Evolutionary conservation across 768 basidiomycete species (phyloP), one percentile per base, ranked within the genome.

Genomic region (Amanita molliuscula): DNA sequence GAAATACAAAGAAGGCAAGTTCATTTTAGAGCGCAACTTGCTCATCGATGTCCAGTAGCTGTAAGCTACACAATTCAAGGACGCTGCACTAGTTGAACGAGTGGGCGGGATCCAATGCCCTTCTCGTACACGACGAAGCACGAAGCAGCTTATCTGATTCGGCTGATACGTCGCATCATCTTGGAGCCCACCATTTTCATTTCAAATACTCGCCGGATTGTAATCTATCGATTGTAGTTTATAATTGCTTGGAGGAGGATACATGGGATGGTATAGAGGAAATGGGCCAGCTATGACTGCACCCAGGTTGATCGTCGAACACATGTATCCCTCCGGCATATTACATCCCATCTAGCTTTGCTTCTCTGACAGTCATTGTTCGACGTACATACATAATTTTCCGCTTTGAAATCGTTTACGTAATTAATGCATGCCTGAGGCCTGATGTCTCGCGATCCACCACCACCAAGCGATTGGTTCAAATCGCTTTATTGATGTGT

Each of bases 1-100:
- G 77, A 90, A 86, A 67, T 99, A 98, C 76, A 99, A 99, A 64
- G 95, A 99, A 71, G 92, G 93, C 62, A 93, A 93, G 73, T 96
- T 81, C 67, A 98, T 99, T 64, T 87, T 99, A 55, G 95, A 99
- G 69, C 84, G 90, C 60, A 88, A 88, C 62, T 75, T 91, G 59
- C 84, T 91, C 60, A 76, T 82, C 58, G 88, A 92, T 60, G 88
- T 92, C 48, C 85, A 91, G 71, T 91, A 73, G 60, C 48, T 51
- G 23, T 25, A 6, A 47, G 44, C 35, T 18, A 33, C 53, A 15
- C 42, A 8, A 16, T 25, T 38, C 41, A 16, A 21, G 28, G 23
- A 10, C 15, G 41, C 26, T 20, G 20, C n/a, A 33, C 15, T 33
- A 16, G 9, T 33, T 52, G 33, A 29, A 35, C 34, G 42, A 48